Evolutionary conservation across 164 flowering plant species (phyloP), one percentile per base, ranked within the genome.

Genomic region (Umbellularia californica): DNA sequence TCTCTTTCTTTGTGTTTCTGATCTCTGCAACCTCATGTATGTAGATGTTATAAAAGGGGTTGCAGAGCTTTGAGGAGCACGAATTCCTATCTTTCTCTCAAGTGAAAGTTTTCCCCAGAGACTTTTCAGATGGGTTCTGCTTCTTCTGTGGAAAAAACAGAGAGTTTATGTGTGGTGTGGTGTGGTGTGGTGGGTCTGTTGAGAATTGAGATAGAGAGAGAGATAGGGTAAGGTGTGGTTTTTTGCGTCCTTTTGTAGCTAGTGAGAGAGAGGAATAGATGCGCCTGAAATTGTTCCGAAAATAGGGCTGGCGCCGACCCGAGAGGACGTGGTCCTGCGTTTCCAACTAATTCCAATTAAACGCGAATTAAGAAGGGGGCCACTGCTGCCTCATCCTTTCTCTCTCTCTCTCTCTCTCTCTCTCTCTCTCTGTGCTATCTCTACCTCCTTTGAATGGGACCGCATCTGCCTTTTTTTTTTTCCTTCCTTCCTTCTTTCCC

Each of bases 271-370:
- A 23, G 64, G 76, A 68, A 72, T 77, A 75, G 83, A 83, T 81
- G 81, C 83, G 74, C 15, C 78, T 70, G 80, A 58, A 77, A 81
- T 70, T 82, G 76, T 76, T 77, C 83, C 76, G 74, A 76, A 88
- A 82, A 52, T 78, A 81, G 89, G 78, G 81, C 84, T 83, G 81
- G 76, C 35, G 70, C 77, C 60, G 76, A 72, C 72, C 75, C 30
- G 78, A 76, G 84, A 70, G 63, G 76, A 73, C 55, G 88, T 88
- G 90, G 90, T 86, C 88, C 88, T 74, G 58, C 23, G 25, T 76
- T 81, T 75, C 80, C 79, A 85, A 80, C 81, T 74, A 76, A 76
- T 71, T 83, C 79, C 73, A 76, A 76, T 76, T 76, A 76, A 79
- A 77, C 65, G 70, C 70, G 55, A 50, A 76, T 71, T 79, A 58